These are phyloP conservation scores for Carex scoparia DNA, from an alignment of 176 grass and related monocot genomes.

Conservation along the genomic window DNA sequence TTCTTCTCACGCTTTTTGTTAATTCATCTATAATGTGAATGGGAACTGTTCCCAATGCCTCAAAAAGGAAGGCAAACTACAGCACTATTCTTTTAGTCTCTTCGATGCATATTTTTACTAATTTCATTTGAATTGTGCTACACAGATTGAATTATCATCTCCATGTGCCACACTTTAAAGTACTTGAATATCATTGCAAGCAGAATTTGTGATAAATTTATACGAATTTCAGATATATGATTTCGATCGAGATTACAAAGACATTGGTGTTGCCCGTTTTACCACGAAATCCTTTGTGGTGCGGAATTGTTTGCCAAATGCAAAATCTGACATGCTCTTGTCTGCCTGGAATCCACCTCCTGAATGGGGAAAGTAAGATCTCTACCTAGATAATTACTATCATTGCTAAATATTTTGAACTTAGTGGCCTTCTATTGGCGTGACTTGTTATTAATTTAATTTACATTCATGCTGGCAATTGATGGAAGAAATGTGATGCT, in stretches of 20 bases:
- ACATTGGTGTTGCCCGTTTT: conserved; percentile 84
- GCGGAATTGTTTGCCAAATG: conserved; percentile 81
- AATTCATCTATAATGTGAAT: neutral
- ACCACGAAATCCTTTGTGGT: conserved; percentile 95
- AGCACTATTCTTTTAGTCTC: neutral
- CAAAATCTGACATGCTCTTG: conserved; percentile 88
- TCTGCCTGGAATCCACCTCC: conserved; percentile 95
- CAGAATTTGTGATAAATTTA: neutral
- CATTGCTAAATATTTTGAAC: neutral
- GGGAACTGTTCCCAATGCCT: neutral
- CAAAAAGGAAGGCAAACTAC: neutral
- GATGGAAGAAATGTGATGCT: conserved; percentile 79
- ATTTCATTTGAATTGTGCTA: neutral
- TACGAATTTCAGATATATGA: conserved; percentile 49
- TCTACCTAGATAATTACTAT: conserved; percentile 9
- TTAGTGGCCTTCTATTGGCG: neutral
- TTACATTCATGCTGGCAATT: neutral
- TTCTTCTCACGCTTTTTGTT: too few species aligned
- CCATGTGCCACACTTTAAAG: neutral
- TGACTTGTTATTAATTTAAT: neutral
- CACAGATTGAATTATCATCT: neutral
- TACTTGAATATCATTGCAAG: neutral
- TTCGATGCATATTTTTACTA: neutral
- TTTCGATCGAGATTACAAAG: conserved; percentile 98
- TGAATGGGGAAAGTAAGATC: conserved; percentile 79